A percentile compares a stretch with the other conserved stretches of the same genome.
These are phyloP conservation scores for Xylaria hypoxylon DNA, from an alignment of 2,329 filamentous ascomycete genomes.

Conservation along the genomic window DNA sequence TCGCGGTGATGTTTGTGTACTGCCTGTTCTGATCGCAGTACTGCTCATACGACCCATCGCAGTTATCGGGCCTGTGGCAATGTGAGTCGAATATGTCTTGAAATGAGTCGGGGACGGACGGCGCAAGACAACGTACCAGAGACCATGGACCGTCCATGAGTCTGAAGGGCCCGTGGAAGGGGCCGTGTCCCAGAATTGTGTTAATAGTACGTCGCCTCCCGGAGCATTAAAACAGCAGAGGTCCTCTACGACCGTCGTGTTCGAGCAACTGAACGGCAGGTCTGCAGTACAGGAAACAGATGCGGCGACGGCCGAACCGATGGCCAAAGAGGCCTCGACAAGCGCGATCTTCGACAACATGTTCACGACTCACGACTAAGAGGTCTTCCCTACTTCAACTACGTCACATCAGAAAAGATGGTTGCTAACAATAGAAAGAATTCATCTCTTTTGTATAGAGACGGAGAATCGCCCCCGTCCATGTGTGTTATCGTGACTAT, in stretches of 20 bases:
- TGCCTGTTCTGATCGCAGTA: conserved; percentile 71
- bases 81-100: neutral
- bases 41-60: conserved; percentile 75
- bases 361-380: conserved; percentile 3
- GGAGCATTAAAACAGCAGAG: conserved; percentile 82
- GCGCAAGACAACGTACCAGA: conserved; percentile 57
- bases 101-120: neutral
- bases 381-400: conserved; percentile 3
- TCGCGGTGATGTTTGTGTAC: conserved; percentile 74
- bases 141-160: conserved; percentile 80
- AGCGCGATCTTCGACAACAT: conserved; percentile 29
- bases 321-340: conserved; percentile 25
- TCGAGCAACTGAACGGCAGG: conserved; percentile 41
- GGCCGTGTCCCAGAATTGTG: conserved; percentile 81
- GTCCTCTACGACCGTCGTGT: conserved; percentile 55
- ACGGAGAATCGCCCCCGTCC: neutral
- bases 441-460: conserved; percentile 17
- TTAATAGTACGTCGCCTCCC: conserved; percentile 76
- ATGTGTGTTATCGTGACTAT: conserved; percentile 20
- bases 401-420: conserved; percentile 1
- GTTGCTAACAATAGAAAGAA: neutral
- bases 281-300: conserved; percentile 28
- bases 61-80: conserved; percentile 64
- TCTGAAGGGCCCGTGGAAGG: conserved; percentile 73
- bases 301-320: conserved; percentile 26